Evolutionary conservation across 176 grass and related monocot species (phyloP).

Genomic region (Aegilops bicornis): DNA sequence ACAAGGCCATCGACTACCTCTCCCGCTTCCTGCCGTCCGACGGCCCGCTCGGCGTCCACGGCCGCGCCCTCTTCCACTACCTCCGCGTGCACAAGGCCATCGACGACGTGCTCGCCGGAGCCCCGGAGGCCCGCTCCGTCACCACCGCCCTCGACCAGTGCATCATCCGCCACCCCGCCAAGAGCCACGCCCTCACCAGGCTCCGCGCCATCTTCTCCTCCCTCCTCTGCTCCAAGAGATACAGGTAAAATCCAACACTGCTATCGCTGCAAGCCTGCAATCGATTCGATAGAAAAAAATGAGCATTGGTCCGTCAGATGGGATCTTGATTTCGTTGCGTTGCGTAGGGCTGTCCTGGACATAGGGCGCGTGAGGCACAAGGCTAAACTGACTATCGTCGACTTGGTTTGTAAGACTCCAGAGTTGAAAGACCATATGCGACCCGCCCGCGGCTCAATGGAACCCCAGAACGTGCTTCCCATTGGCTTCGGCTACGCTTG

Average conservation of each 20-base stretch:
- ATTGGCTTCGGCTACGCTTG: not conserved
- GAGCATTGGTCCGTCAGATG: no score
- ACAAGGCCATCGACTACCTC: not conserved
- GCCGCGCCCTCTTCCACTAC: slow-evolving; percentile 3
- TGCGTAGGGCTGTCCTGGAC: no score
- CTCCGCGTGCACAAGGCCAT: not conserved
- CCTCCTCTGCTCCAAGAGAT: no score
- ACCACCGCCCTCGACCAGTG: no score
- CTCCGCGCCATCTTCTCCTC: slow-evolving; percentile 1
- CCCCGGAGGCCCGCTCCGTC: not conserved
- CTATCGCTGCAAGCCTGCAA: no score
- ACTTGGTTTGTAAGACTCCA: not conserved
- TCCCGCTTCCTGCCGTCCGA: not conserved
- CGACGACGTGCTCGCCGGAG: not conserved
- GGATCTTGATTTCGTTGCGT: no score
- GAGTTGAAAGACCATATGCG: not conserved
- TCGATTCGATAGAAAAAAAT: no score
- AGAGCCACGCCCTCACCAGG: slow-evolving; percentile 6
- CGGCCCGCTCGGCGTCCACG: not conserved
- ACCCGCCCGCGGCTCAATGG: not conserved
- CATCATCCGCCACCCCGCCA: not conserved
- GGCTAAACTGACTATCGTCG: no score
- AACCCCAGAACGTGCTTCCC: slow-evolving; percentile 6
- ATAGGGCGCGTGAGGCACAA: no score
- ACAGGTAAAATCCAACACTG: not conserved